A percentile compares a stretch with the other conserved stretches of the same genome.
These are phyloP conservation scores for Pythium phragmitis DNA, from an alignment of 352 stramenopile species.

Conservation along the genomic window DNA sequence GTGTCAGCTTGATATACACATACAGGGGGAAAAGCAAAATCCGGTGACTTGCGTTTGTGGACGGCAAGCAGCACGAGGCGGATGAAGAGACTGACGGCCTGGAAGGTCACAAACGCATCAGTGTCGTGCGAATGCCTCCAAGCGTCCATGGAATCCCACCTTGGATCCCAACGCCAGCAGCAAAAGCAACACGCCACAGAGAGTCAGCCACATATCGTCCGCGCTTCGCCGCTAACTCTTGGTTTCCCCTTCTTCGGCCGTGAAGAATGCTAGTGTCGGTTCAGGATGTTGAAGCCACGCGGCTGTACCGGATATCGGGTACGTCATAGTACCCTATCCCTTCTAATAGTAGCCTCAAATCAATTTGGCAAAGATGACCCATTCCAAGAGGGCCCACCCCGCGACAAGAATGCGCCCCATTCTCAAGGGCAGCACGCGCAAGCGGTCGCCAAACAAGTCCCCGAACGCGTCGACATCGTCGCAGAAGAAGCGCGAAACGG, in stretches of 20 bases:
- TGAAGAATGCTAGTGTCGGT: neutral
- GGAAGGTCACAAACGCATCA: neutral
- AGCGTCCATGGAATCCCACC: neutral
- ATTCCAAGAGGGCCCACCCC: neutral
- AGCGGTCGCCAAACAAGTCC: conserved; percentile 24
- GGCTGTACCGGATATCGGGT: conserved; percentile 20
- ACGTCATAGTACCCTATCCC: conserved; percentile 1
- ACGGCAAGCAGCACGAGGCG: conserved; percentile 17
- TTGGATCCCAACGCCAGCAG: conserved; percentile 26
- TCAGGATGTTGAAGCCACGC: conserved; percentile 12
- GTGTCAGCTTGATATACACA: neutral
- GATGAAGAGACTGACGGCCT: conserved; percentile 15
- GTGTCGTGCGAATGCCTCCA: neutral
- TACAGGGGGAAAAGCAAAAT: neutral
- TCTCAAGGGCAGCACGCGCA: conserved; percentile 43
- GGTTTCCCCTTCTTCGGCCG: conserved; percentile 1
- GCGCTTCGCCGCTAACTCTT: conserved; percentile 4
- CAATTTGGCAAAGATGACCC: neutral
- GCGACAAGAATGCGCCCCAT: conserved; percentile 50
- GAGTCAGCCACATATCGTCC: conserved; percentile 23
- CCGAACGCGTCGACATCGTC: conserved; percentile 13
- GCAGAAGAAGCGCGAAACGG: conserved; percentile 22
- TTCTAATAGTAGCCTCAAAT: neutral
- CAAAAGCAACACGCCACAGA: conserved; percentile 6
- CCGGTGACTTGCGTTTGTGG: conserved; percentile 16